Percentiles rank a stretch among this genome's conserved stretches.
phyloP scores from a whole-genome alignment of 306 rosid genomes.

The Rosa multiflora region DNA sequence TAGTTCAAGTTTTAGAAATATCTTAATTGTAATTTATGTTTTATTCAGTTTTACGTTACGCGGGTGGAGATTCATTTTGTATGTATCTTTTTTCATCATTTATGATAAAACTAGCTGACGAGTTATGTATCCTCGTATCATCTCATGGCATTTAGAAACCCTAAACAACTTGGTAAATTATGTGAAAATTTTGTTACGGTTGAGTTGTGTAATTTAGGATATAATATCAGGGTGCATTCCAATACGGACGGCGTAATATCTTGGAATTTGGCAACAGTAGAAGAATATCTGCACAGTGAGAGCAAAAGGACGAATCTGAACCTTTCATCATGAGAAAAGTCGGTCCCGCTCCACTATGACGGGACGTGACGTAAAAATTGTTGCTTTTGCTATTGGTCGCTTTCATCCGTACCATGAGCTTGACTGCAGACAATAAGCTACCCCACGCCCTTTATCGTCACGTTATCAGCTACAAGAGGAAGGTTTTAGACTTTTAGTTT shows the following conservation, averaged over 20 bases:
- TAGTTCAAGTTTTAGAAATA: no score
- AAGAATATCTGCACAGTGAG: background rate
- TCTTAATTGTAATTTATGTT: no score
- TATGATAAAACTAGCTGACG: no score
- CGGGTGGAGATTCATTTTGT: no score
- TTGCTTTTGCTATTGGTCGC: slow-evolving; percentile 26
- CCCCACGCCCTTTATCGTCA: slow-evolving; percentile 25
- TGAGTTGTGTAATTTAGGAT: no score
- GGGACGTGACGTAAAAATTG: slow-evolving; percentile 42
- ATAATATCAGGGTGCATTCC: background rate
- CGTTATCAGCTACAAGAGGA: background rate
- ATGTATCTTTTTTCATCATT: no score
- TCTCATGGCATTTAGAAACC: no score
- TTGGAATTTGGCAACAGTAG: background rate
- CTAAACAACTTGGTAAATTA: no score
- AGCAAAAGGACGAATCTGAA: slow-evolving; percentile 18
- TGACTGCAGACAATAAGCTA: slow-evolving; percentile 29
- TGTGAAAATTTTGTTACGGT: no score
- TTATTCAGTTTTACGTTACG: no score
- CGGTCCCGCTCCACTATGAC: slow-evolving; percentile 31
- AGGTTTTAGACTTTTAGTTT: background rate
- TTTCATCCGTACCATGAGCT: slow-evolving; percentile 35
- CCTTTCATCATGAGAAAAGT: slow-evolving; percentile 16
- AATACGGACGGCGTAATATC: background rate
- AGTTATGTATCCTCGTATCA: no score